Percentiles rank a stretch among this genome's conserved stretches.
Evolutionary conservation across 1,139 yeast species (phyloP).

Genomic region (Blastobotrys persicus): DNA sequence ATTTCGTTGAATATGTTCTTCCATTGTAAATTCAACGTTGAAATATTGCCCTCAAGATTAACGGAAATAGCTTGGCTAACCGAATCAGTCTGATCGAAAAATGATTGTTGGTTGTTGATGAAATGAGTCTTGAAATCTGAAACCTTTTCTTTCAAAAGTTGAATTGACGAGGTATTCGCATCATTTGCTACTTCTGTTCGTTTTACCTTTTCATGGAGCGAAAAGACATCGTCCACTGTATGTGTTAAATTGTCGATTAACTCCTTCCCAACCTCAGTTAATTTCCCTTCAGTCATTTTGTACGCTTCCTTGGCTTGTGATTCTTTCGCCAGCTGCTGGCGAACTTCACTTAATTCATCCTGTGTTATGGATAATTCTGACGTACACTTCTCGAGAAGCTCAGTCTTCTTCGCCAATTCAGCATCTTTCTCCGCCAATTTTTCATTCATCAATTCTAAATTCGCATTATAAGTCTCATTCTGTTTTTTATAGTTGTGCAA

Average conservation of each 20-base stretch:
- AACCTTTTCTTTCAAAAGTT: neutral
- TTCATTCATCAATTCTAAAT: constrained; percentile 10
- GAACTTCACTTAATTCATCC: constrained; percentile 9
- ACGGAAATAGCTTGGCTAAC: neutral
- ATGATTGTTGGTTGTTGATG: neutral
- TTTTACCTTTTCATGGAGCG: constrained; percentile 10
- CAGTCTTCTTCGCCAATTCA: constrained; percentile 8
- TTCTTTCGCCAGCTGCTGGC: constrained; percentile 19
- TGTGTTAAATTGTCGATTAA: constrained; percentile 11
- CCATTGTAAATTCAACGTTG: neutral
- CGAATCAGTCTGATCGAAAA: neutral
- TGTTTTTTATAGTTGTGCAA: constrained; percentile 25
- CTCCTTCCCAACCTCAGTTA: constrained; percentile 2
- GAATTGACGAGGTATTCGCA: neutral
- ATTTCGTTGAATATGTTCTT: neutral
- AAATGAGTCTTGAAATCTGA: neutral
- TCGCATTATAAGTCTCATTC: constrained; percentile 16
- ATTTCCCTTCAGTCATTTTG: constrained; percentile 10
- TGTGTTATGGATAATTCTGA: constrained; percentile 9
- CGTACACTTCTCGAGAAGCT: neutral
- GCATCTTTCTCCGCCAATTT: constrained; percentile 7
- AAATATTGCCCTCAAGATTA: neutral
- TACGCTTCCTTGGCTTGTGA: constrained; percentile 8
- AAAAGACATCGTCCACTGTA: constrained; percentile 11
- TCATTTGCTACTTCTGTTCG: neutral